Evolutionary conservation across 169 alveolate species (phyloP), one percentile per base, ranked within the genome.

Genomic region (Toxoplasma gondii): DNA sequence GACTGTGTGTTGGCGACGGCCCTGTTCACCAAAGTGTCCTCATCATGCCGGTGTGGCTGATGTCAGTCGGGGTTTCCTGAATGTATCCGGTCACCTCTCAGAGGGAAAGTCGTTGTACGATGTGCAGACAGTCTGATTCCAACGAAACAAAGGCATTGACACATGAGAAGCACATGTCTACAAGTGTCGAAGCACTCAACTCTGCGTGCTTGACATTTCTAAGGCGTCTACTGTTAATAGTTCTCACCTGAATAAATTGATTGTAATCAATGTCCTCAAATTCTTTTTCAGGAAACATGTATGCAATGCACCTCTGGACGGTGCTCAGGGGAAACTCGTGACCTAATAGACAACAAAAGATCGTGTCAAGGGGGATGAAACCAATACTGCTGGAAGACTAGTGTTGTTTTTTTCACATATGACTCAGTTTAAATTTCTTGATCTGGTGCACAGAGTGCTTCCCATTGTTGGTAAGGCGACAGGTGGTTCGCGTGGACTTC

Each of bases 291-390:
- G 92, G 92, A 19, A 54, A 31, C n/a, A 88, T 24, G 58, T 44
- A 88, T 24, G 92, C 83, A 29, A 88, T 34, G 64, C 84, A 53
- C 53, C 92, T 43, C 58, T 88, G 70, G 36, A 88, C 84, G 22
- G 69, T 54, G 16, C 36, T 31, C 64, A 64, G 38, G 12, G 84
- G 83, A 41, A 38, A 88, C 36, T n/a, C 92, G 83, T 88, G 74
- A 29, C 92, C 92, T 64, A 36, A 34, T 0, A 43, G 31, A 39
- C 88, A 81, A 34, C 49, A 36, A 22, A 24, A 0, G 45, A 74
- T 74, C 31, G 84, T 38, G 45, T 34, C 39, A 19, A 74, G 49
- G 34, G 41, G 78, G 27, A 64, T 64, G 74, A 19, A 64, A 24
- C 78, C 36, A 24, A 64, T 29, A 4, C 78, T 1, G 69, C 69